Percentiles rank a stretch among this genome's conserved stretches.
Conservation (phyloP, 768 basidiomycete species). For the Mrakia blollopis region DNA sequence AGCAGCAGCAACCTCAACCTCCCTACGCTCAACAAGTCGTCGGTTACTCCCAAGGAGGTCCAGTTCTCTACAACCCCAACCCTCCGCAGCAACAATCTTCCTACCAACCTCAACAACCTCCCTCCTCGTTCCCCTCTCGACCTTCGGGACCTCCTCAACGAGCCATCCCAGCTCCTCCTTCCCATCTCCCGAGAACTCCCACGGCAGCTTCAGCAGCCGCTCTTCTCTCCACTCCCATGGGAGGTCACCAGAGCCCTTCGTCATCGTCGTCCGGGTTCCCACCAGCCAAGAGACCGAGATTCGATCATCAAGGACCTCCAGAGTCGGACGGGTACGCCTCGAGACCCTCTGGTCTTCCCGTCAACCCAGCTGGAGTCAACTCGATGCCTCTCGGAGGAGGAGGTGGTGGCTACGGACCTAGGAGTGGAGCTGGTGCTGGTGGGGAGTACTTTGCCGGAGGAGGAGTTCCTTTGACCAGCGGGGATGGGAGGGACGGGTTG, state of each 20-base stretch:
- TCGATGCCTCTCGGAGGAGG: conserved; percentile 39
- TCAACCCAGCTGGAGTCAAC: conserved; percentile 37
- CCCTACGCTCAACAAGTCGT: background rate
- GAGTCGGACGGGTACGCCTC: conserved; percentile 42
- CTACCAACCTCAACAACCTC: background rate
- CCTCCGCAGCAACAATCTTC: conserved; percentile 10
- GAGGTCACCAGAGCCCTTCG: conserved; percentile 47
- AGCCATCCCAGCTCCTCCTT: conserved; percentile 36
- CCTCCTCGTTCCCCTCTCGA: conserved; percentile 31
- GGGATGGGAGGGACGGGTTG: conserved; percentile 26
- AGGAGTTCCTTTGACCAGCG: conserved; percentile 53
- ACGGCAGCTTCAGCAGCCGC: conserved; percentile 37
- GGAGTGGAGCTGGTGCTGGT: conserved; percentile 46
- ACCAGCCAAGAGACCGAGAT: conserved; percentile 83
- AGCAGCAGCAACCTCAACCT: conserved; percentile 19
- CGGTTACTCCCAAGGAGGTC: conserved; percentile 5
- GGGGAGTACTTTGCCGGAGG: conserved; percentile 58
- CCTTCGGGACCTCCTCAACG: conserved; percentile 44
- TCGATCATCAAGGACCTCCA: conserved; percentile 58
- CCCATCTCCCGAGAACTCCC: conserved; percentile 49
- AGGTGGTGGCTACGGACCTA: conserved; percentile 42
- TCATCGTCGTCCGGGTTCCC: conserved; percentile 51
- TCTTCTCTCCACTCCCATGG: conserved; percentile 3
- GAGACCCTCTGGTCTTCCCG: conserved; percentile 46
- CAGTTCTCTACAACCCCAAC: background rate